Evolutionary conservation across 2,329 filamentous ascomycete species (phyloP), one percentile per base, ranked within the genome.

Genomic region (Epichloe amarillans): DNA sequence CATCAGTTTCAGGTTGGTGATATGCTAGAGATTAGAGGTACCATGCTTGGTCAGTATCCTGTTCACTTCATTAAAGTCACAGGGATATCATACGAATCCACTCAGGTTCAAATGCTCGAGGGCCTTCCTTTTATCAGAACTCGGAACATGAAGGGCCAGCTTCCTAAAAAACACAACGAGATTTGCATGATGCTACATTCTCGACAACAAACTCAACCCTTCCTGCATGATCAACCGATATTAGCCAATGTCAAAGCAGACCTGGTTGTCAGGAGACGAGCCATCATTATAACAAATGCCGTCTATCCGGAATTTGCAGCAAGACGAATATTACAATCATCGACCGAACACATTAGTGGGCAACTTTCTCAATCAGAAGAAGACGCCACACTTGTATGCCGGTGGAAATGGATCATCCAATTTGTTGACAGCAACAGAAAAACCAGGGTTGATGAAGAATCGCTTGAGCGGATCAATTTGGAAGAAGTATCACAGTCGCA

Each of bases 201-300:
- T 2, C 66, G 77, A 2, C 62, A 72, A 3, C 54, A 70, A 3
- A 63, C 69, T 5, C 50, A 64, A 0, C 52, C 54, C 0, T 54
- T 65, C 3, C 36, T 55, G 0, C 49, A 59, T 0, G 49, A 68
- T 0, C 52, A 63, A 0, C 71, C 77, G 19, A 61, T 67, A 0
- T 52, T 70, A 0, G 56, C 74, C 0, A 72, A 79, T 2, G 59
- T 82, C 0, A 42, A 62, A 0, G 50, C 73, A 0, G 47, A 55
- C 0, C 53, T 66, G 0, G 65, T 82, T 0, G 57, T 67, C 2
- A 54, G 62, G 1, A 62, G 70, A 6, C 65, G 77, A 0, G 60
- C 60, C 0, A 62, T 86, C 0, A 59, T 70, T 0, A 63, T 74
- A 2, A 86, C 82, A 0, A 88, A 86, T 52, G 61, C 69, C 0